Percentiles rank a stretch among this genome's conserved stretches.
Evolutionary conservation across 78 protist species (phyloP).

Genomic region (Anaeramoeba flamelloides): DNA sequence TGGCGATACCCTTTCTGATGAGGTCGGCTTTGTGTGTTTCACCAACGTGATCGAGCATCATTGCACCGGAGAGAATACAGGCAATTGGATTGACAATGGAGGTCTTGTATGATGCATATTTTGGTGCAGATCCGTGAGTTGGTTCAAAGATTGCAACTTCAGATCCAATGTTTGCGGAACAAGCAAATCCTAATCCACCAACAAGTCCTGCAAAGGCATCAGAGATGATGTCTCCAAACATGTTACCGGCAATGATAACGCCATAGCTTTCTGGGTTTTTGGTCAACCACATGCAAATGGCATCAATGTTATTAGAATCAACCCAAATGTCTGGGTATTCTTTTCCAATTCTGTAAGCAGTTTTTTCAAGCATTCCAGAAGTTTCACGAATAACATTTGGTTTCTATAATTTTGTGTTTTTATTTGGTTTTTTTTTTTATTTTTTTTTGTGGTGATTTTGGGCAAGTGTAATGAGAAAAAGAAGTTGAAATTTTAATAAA

Average conservation of each 20-base stretch:
- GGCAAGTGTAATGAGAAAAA: too few species aligned
- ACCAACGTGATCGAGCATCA: constrained; percentile 63
- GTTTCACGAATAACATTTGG: too few species aligned
- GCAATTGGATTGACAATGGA: constrained; percentile 69
- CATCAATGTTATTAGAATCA: constrained; percentile 47
- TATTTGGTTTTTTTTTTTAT: too few species aligned
- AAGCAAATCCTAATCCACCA: constrained; percentile 64
- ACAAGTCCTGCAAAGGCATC: constrained; percentile 57
- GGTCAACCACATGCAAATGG: constrained; percentile 51
- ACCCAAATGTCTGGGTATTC: constrained; percentile 52
- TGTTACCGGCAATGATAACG: constrained; percentile 58
- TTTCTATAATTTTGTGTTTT: too few species aligned
- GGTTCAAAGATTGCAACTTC: constrained; percentile 57
- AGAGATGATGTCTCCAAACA: constrained; percentile 65
- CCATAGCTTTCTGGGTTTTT: constrained; percentile 46
- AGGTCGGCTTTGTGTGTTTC: too few species aligned
- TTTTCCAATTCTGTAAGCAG: too few species aligned
- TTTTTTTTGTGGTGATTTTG: too few species aligned
- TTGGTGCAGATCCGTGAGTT: constrained; percentile 37
- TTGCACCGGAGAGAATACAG: constrained; percentile 38
- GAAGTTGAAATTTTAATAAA: too few species aligned
- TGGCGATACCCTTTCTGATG: too few species aligned
- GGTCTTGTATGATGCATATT: constrained; percentile 42
- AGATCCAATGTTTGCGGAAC: constrained; percentile 58
- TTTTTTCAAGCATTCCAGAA: too few species aligned